Base-by-base conservation (phyloP, 805 yeast species). In the Candida ovalis region DNA sequence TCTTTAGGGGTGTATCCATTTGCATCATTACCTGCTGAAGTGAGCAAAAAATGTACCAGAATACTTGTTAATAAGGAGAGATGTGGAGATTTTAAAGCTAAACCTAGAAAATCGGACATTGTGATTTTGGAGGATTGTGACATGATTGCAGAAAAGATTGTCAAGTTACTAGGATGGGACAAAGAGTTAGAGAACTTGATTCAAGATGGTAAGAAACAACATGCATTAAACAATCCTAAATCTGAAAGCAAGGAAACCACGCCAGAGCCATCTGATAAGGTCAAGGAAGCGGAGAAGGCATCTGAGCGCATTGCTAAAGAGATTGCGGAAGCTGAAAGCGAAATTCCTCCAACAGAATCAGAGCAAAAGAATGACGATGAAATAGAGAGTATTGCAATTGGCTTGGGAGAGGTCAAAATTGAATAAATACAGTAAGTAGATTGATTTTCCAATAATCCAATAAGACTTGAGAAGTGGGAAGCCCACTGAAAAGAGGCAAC, bases 1-100 rank as follows among this genome's bases (percentile, higher is more conserved):
- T 88, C 96, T 0, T 74, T 92, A 36, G 81, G 91, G 0, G 98
- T 92, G 1, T 81, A 81, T 53, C 99, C 99, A 2, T 92, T 92
- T 74, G 96, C 97, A 1, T 73, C 81, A 9, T 69, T 92, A 44
- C 96, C 97, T 0, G 66, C 77, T 2, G 90, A 86, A 57, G 78
- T 84, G 0, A 72, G 73, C 3, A 57, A 58, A 1, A 59, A 66
- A 1, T 66, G 79, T 18, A 62, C 72, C 3, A 72, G 99, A 51
- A 81, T 84, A 0, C 73, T 92, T 48, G 74, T 89, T 32, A 92
- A 92, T 62, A 75, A 76, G 46, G 96, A 88, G 50, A 58, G 67
- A 0, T 97, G 88, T 13, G 98, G 98, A 3, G 85, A 81, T 55
- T 86, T 86, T 58, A 58, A 62, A 40, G 57, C 69, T 15, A 70